Conservation (phyloP, 2,329 filamentous ascomycete species). For the Acrocalymma vagum region DNA sequence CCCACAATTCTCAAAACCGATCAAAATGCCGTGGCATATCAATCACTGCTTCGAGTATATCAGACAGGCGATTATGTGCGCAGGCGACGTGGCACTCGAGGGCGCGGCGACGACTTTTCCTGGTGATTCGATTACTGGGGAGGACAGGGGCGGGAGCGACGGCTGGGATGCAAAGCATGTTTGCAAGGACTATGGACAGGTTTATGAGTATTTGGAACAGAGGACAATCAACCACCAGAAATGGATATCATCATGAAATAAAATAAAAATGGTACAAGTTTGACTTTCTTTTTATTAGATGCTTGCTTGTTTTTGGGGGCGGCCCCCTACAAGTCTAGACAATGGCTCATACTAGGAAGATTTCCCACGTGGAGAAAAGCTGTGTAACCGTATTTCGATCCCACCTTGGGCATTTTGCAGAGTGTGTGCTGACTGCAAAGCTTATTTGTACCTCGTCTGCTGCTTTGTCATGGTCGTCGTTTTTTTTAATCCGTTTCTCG, state of each 20-base stretch:
- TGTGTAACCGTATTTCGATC: no score
- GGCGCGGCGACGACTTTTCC: constrained; percentile 44
- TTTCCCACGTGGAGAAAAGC: no score
- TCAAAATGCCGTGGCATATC: constrained; percentile 44
- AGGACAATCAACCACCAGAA: constrained; percentile 36
- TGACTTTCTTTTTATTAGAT: background rate
- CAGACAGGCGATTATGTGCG: constrained; percentile 43
- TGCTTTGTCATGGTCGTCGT: no score
- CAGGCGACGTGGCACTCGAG: constrained; percentile 42
- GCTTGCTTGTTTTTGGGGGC: background rate
- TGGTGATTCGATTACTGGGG: constrained; percentile 20
- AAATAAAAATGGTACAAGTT: constrained; percentile 24
- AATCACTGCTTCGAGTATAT: constrained; percentile 47
- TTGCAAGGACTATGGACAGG: constrained; percentile 41
- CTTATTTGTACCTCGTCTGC: no score
- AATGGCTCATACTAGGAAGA: no score
- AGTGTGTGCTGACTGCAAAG: no score
- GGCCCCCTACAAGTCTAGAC: no score
- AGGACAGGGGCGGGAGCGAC: constrained; percentile 42
- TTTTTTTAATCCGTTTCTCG: no score
- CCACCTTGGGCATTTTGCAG: no score
- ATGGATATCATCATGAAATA: constrained; percentile 38
- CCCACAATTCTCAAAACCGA: constrained; percentile 13
- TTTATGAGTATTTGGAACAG: constrained; percentile 39
- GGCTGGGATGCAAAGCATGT: constrained; percentile 45